Evolutionary conservation across 202 grass and related monocot species (phyloP), one percentile per base, ranked within the genome.

Genomic region (Panicum hallii): DNA sequence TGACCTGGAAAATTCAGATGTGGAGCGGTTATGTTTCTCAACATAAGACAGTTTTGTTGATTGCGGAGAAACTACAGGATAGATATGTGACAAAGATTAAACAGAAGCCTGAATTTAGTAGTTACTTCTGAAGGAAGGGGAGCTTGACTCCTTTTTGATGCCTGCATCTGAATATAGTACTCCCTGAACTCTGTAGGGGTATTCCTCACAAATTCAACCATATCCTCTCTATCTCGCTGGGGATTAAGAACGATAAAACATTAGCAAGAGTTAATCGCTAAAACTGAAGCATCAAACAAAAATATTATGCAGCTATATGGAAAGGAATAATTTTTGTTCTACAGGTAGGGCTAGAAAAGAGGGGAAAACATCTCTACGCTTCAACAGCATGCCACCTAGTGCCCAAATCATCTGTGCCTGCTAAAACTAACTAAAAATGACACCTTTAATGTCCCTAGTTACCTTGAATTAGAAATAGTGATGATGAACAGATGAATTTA

Each of bases 121-220:
- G 56, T 93, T 86, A 96, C 91, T 70, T 97, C 91, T 88, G 91
- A 97, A 23, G 88, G 90, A 82, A 81, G 87, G 49, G 93, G 97
- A 71, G 87, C 86, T 91, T 99, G 97, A 73, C 79, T 99, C 86
- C 97, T 90, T 88, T 99, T 99, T 61, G 93, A 79, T 72, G 91
- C 91, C 57, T 94, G 97, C 97, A 97, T 97, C 87, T 97, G 97
- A 83, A 99, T 99, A 72, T 93, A 99, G 75, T 97, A 99, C 89
- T 99, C 91, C 80, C 83, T 99, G 76, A 99, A 99, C 70, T 99
- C 93, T 34, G 80, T 72, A 42, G 91, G 90, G 4, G 91, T 96
- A 78, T 96, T 87, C 64, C 91, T 91, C 69, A 92, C 93, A 74
- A 99, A 97, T 52, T 96, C 91, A 44, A 90, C 77, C 97, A 99